Evolutionary conservation across 148 eudicot species (phyloP).

Genomic region (Rhododendron kiyosumense): DNA sequence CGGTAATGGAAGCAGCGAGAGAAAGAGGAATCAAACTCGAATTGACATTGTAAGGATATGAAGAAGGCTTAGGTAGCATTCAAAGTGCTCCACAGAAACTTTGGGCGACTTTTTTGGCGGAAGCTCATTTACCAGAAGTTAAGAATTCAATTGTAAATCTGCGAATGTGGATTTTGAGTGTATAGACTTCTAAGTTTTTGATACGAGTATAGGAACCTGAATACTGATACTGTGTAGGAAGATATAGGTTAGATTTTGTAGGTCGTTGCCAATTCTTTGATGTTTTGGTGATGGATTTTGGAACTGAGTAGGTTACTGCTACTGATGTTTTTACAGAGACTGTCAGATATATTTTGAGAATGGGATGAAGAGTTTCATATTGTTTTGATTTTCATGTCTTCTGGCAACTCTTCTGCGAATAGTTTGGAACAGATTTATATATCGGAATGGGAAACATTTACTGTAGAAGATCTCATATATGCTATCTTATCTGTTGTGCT

Average conservation of each 20-base stretch:
- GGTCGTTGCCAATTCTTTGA: constrained; percentile 1
- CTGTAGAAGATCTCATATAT: neutral
- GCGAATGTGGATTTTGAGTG: neutral
- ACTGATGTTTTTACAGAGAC: neutral
- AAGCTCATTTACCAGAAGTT: constrained; percentile 1
- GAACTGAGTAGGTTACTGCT: neutral
- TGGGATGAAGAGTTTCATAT: neutral
- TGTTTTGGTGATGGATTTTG: neutral
- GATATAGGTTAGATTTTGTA: neutral
- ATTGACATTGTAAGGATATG: constrained; percentile 10
- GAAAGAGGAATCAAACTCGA: constrained; percentile 45
- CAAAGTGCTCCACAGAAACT: neutral
- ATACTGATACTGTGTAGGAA: neutral
- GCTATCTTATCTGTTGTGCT: neutral
- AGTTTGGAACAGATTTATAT: neutral
- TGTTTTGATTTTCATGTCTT: neutral
- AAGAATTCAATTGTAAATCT: constrained; percentile 4
- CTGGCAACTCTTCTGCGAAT: neutral
- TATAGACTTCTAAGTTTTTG: neutral
- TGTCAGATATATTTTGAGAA: neutral
- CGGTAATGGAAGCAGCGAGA: constrained; percentile 44
- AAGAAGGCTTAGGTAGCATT: neutral
- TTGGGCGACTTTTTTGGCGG: neutral
- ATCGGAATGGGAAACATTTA: neutral
- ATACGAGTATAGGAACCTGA: neutral